Percentiles rank a stretch among this genome's conserved stretches.
phyloP scores from a whole-genome alignment of 768 basidiomycete species.

The Austroboletus festivus region DNA sequence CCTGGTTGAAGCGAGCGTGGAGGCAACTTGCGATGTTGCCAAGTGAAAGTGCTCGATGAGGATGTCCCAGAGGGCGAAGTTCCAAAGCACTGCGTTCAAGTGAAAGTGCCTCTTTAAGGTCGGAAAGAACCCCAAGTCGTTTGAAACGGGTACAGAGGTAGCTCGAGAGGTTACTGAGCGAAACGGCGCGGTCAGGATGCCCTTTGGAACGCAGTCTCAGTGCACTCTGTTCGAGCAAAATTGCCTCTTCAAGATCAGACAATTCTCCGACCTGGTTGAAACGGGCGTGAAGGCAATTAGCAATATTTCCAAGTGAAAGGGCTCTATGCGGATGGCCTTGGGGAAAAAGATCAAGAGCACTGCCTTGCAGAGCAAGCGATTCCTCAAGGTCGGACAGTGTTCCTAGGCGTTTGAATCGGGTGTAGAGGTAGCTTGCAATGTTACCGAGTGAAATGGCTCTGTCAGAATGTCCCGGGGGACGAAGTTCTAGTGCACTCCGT shows the following conservation, averaged over 20 bases:
- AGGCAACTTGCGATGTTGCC: not conserved
- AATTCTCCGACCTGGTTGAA: not conserved
- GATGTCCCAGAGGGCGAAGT: no score
- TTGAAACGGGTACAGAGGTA: not conserved
- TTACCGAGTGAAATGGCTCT: not conserved
- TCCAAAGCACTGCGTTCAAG: not conserved
- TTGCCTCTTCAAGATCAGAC: not conserved
- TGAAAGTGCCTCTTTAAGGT: not conserved
- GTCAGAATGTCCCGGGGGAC: not conserved
- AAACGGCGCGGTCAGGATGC: not conserved
- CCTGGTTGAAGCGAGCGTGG: not conserved
- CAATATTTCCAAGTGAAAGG: not conserved
- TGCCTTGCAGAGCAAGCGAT: not conserved
- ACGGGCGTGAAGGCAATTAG: not conserved
- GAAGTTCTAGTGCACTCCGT: not conserved
- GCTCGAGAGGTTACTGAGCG: not conserved
- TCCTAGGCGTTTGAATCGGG: not conserved
- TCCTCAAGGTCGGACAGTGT: not conserved
- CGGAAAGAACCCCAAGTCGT: not conserved
- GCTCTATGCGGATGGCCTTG: not conserved
- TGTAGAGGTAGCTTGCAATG: not conserved
- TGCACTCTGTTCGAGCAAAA: not conserved
- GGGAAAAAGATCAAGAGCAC: not conserved
- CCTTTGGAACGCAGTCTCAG: not conserved
- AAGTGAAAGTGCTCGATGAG: no score